These are phyloP conservation scores for Gentiana dahurica DNA, from an alignment of 257 asterid species.

Conservation along the genomic window DNA sequence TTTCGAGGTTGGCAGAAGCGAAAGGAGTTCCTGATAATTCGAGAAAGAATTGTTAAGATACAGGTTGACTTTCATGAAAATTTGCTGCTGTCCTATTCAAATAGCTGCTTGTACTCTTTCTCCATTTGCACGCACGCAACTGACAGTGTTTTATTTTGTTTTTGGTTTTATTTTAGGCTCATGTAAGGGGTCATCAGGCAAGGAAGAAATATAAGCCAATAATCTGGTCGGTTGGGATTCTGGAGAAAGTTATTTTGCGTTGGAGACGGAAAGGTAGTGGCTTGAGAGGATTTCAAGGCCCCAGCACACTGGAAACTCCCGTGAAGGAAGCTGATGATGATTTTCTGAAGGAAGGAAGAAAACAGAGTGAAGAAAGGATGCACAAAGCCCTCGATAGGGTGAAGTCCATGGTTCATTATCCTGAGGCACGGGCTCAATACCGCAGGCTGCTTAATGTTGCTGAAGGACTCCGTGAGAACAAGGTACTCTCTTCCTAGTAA, in stretches of 20 bases:
- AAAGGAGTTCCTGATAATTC: constrained; percentile 57
- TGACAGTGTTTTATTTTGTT: background rate
- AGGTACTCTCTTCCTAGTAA: constrained; percentile 29
- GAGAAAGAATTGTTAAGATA: constrained; percentile 80
- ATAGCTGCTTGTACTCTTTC: background rate
- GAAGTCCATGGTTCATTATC: constrained; percentile 79
- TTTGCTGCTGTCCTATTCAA: background rate
- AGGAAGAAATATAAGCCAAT: constrained; percentile 82
- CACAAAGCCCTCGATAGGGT: constrained; percentile 85
- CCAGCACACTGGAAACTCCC: constrained; percentile 20
- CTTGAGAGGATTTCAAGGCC: constrained; percentile 61
- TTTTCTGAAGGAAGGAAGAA: constrained; percentile 77
- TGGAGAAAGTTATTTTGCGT: constrained; percentile 86
- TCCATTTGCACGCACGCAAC: background rate
- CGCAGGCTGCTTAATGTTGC: constrained; percentile 80
- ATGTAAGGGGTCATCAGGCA: constrained; percentile 94
- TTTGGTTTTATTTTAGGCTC: constrained; percentile 51
- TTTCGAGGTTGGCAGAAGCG: constrained; percentile 93
- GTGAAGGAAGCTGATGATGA: constrained; percentile 71
- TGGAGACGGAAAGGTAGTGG: constrained; percentile 95
- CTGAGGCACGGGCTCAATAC: constrained; percentile 90
- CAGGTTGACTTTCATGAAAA: constrained; percentile 48
- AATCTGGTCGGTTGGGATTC: constrained; percentile 85
- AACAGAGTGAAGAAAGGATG: constrained; percentile 77
- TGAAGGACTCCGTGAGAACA: constrained; percentile 65